phyloP scores from a whole-genome alignment of 2,329 filamentous ascomycete genomes.

The Moelleriella libera region DNA sequence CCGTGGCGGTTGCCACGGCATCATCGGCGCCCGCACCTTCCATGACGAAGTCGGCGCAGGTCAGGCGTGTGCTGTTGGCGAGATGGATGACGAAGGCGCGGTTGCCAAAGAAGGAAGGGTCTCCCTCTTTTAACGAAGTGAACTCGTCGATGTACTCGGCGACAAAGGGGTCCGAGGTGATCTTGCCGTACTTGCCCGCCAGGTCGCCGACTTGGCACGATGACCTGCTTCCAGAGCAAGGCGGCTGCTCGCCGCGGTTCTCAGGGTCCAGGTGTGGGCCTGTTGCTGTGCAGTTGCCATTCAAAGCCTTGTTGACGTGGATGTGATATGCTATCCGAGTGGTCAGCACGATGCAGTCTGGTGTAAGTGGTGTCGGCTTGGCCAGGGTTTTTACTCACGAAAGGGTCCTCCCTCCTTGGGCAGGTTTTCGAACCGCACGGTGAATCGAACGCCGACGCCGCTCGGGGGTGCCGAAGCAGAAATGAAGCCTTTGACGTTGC shows the following conservation, averaged over 20 bases:
- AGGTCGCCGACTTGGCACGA: constrained; percentile 68
- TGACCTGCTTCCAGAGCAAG: constrained; percentile 41
- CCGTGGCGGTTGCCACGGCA: no score
- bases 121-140: constrained; percentile 34
- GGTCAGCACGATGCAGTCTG: background rate
- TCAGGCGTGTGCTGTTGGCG: constrained; percentile 47
- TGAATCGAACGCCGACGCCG: constrained; percentile 41
- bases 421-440: constrained; percentile 42
- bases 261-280: constrained; percentile 59
- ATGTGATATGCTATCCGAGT: constrained; percentile 51
- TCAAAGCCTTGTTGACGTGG: constrained; percentile 44
- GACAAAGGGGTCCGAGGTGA: constrained; percentile 35
- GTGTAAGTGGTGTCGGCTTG: background rate
- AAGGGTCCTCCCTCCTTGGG: constrained; percentile 46
- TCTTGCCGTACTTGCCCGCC: constrained; percentile 56
- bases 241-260: constrained; percentile 43
- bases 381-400: constrained; percentile 26
- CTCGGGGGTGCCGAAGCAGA: constrained; percentile 29
- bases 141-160: constrained; percentile 41
- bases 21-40: background rate
- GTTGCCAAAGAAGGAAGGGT: constrained; percentile 49
- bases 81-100: constrained; percentile 51
- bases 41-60: constrained; percentile 45
- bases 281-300: constrained; percentile 59
- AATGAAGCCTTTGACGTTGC: constrained; percentile 34